Conservation (phyloP, 2,329 filamentous ascomycete genomes). For the Neofusicoccum parvum region DNA sequence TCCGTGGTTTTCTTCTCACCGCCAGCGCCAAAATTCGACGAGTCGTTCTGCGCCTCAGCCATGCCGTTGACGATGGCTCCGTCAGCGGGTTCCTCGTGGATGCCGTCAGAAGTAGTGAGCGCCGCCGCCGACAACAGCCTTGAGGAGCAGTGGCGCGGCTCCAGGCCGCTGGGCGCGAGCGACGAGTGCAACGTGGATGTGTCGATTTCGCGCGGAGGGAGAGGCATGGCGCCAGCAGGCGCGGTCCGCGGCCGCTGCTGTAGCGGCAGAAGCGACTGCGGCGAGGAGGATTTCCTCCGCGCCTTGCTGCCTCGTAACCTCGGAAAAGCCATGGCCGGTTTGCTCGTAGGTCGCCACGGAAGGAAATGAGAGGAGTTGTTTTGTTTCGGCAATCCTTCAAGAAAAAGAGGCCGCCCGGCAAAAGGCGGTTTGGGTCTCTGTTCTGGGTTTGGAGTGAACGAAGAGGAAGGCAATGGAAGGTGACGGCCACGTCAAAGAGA, state of each 20-base stretch:
- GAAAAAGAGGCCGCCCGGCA: no score
- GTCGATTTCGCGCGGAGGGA: neutral
- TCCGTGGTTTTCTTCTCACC: neutral
- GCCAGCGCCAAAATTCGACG: no score
- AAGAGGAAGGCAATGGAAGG: neutral
- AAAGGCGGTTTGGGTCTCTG: no score
- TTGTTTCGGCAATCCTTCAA: no score
- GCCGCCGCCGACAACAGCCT: neutral
- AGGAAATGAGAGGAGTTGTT: neutral
- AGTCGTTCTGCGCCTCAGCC: no score
- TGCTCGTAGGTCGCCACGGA: no score
- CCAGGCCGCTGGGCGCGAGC: neutral
- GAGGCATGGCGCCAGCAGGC: neutral
- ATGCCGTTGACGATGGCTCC: neutral
- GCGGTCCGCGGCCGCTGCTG: slow-evolving; percentile 6
- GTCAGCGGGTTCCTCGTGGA: neutral
- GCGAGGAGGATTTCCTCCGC: no score
- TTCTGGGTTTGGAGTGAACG: neutral
- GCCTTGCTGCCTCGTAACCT: neutral
- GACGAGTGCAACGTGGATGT: slow-evolving; percentile 1
- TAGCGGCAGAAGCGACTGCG: neutral
- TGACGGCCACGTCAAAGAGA: neutral
- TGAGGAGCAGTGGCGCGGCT: neutral
- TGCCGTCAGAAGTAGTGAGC: neutral
- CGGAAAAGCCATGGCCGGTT: neutral